Base-by-base conservation (phyloP, 2,329 filamentous ascomycete genomes). In the Colletotrichum sp. region DNA sequence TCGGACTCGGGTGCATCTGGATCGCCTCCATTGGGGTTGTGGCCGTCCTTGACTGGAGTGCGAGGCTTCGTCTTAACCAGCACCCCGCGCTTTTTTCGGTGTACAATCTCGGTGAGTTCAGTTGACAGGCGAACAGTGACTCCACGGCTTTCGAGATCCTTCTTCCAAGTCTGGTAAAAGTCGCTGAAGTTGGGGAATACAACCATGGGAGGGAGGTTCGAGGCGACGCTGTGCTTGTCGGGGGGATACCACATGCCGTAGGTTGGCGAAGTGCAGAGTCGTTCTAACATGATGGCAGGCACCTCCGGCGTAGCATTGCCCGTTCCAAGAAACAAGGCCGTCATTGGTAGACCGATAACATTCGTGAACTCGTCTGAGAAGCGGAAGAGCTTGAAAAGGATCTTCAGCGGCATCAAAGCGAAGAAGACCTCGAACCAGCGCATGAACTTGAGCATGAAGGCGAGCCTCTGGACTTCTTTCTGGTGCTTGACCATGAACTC, bases 251-350 rank as follows among this genome's bases (percentile, higher is more conserved):
- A 91, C 66, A 91, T 84, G 82, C 73, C 87, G 85, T 85, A 90
- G 87, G 74, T 88, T 86, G 5, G 88, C 87, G 74, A 89, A 85
- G 78, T 89, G 73, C 90, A 90, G 0, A 91, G 80, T 6, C 89
- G 83, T 80, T 91, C 89, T 5, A 94, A 84, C 52, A 95, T 90
- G 34, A 93, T 92, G 68, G 88, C 89, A 0, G 93, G 90, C 0
- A 94, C 92, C 78, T 94, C 91, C 0, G 92, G 91, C 0, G 93
- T 93, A 77, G 93, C 91, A 76, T 94, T 94, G 3, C 93, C 92
- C 0, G 93, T 94, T 1, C 93, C 93, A 0, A 95, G 85, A 80
- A 95, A 94, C 8, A 85, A 79, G 2, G 84, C 83, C 4, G 84
- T 84, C 83, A 85, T 85, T 8, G 83, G 83, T 0, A 94, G 84